phyloP scores from a whole-genome alignment of 164 flowering plant genomes.

The Kingdonia uniflora region DNA sequence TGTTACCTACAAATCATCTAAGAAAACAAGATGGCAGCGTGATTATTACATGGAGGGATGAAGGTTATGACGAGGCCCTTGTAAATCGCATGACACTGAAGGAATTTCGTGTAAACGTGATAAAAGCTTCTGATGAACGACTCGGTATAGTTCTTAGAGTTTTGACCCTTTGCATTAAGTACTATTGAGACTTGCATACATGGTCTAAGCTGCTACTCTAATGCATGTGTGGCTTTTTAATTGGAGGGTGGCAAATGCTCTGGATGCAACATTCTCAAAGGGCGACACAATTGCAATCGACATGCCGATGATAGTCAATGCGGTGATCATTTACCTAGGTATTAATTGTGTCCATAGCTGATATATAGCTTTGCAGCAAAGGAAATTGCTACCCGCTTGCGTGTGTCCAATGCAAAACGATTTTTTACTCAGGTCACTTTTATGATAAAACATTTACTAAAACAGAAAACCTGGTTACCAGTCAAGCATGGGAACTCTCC shows the following conservation, averaged over 20 bases:
- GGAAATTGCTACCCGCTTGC: conserved; percentile 82
- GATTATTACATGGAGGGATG: conserved; percentile 81
- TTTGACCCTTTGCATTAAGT: no score
- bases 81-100: conserved; percentile 47
- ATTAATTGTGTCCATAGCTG: conserved; percentile 97
- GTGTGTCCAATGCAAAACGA: conserved; percentile 72
- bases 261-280: conserved; percentile 56
- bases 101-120: conserved; percentile 75
- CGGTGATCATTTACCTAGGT: no score
- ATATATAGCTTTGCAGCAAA: conserved; percentile 77
- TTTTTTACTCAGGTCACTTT: conserved; percentile 88
- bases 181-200: no score
- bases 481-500: no score
- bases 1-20: conserved; percentile 33
- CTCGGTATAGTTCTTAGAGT: no score
- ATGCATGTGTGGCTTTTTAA: conserved; percentile 7
- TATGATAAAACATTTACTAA: no score
- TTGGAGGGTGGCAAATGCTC: conserved; percentile 89
- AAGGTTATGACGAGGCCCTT: conserved; percentile 47
- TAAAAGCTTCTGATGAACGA: conserved; percentile 50
- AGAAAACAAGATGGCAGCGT: conserved; percentile 46
- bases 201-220: background rate
- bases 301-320: conserved; percentile 90
- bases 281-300: conserved; percentile 91
- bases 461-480: no score